These are phyloP conservation scores for Pestalotiopsis sp. DNA, from an alignment of 2,329 filamentous ascomycete genomes.

Conservation along the genomic window DNA sequence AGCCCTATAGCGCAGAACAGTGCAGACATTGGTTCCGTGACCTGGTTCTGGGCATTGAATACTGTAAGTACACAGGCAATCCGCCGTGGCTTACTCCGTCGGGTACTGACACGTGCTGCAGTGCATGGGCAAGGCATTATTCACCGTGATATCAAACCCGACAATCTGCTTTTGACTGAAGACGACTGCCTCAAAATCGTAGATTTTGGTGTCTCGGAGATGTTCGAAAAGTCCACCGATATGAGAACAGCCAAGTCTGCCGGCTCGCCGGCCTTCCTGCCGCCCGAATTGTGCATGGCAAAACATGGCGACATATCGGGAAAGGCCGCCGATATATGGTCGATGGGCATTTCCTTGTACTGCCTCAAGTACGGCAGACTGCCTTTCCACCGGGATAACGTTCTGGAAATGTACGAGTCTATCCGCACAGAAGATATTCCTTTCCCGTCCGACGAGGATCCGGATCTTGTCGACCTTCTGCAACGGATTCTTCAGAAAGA, in stretches of 20 bases:
- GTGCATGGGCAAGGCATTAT: slow-evolving; percentile 94
- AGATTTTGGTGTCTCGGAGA: slow-evolving; percentile 98
- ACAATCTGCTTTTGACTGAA: slow-evolving; percentile 87
- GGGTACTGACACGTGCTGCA: slow-evolving; percentile 31
- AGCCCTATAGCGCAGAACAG: slow-evolving; percentile 79
- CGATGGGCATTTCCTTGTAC: slow-evolving; percentile 94
- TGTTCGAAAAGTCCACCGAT: slow-evolving; percentile 83
- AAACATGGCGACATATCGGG: slow-evolving; percentile 88
- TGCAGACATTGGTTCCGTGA: slow-evolving; percentile 95
- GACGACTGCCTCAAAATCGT: slow-evolving; percentile 96
- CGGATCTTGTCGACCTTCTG: slow-evolving; percentile 76
- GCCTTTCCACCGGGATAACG: slow-evolving; percentile 78
- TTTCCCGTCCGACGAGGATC: slow-evolving; percentile 65
- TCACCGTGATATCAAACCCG: slow-evolving; percentile 96
- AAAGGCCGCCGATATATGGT: slow-evolving; percentile 93
- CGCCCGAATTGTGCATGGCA: slow-evolving; percentile 86
- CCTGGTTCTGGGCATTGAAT: slow-evolving; percentile 92
- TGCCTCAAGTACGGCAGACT: slow-evolving; percentile 88
- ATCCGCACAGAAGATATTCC: slow-evolving; percentile 73
- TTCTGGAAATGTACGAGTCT: slow-evolving; percentile 87
- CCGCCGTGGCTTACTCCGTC: neutral
- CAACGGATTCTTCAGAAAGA: slow-evolving; percentile 79
- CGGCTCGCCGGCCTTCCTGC: slow-evolving; percentile 91
- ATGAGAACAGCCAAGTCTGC: slow-evolving; percentile 95
- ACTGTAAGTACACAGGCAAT: slow-evolving; percentile 59